These are phyloP conservation scores for Arthrobotrys sphaeroides DNA, from an alignment of 2,329 filamentous ascomycete genomes.

Conservation along the genomic window DNA sequence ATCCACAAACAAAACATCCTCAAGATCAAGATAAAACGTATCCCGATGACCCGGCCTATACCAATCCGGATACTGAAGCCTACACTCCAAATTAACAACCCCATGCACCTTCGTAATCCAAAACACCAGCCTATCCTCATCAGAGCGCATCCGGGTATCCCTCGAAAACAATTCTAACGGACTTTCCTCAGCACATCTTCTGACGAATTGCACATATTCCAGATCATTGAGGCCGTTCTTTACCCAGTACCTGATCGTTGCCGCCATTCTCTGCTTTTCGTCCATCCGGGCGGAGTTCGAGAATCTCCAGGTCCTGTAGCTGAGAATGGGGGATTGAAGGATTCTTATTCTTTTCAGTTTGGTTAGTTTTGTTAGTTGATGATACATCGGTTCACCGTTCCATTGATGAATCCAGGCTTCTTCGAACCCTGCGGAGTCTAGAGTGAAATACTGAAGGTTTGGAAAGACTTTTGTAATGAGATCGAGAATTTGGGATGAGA, in stretches of 20 bases:
- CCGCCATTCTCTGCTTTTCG: neutral
- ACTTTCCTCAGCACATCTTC: neutral
- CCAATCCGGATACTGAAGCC: neutral
- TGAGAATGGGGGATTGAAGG: neutral
- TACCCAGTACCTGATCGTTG: neutral
- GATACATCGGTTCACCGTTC: neutral
- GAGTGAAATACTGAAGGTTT: neutral
- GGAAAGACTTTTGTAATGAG: neutral
- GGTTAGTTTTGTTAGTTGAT: neutral
- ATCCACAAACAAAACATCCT: neutral
- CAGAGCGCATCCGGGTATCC: neutral
- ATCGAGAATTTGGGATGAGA: neutral
- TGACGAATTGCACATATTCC: neutral
- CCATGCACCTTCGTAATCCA: neutral
- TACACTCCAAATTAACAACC: neutral
- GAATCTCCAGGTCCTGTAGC: neutral
- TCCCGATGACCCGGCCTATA: neutral
- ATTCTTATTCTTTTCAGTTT: neutral
- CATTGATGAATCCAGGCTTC: neutral
- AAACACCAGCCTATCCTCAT: neutral
- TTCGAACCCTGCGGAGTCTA: neutral
- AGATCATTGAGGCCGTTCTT: neutral
- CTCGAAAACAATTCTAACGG: neutral
- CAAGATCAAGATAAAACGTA: neutral
- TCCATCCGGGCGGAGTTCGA: neutral